Conservation (phyloP, 345 rosid genomes). For the Euphorbia peplus region DNA sequence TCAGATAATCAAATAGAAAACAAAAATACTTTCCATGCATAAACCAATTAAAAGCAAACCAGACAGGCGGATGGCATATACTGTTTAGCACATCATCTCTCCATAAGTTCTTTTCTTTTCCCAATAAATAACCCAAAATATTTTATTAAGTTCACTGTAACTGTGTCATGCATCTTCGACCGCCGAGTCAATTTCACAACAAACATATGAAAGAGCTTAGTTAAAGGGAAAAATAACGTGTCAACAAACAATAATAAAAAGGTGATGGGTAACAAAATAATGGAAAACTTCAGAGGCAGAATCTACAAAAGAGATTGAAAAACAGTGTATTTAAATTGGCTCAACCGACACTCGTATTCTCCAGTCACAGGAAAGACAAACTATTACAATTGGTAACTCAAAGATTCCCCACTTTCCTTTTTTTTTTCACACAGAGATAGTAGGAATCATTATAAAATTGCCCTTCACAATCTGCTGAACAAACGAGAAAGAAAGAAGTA, state of each 20-base stretch:
- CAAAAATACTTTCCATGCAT: not conserved
- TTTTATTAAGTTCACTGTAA: not conserved
- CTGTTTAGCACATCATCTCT: not conserved
- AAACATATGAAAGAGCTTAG: not conserved
- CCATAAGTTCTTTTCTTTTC: not conserved
- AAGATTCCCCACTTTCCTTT: not conserved
- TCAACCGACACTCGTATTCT: not conserved
- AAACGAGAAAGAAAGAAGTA: constrained; percentile 22
- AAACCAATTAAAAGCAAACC: not conserved
- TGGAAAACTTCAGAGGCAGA: not conserved
- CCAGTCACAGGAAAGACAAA: not conserved
- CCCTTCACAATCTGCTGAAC: not conserved
- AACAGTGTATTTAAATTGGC: not conserved
- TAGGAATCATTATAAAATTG: not conserved
- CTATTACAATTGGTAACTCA: not conserved
- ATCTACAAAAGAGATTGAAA: not conserved
- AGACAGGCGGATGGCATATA: not conserved
- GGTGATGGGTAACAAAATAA: not conserved
- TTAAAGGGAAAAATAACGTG: not conserved
- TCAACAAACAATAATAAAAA: not conserved
- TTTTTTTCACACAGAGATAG: not conserved
- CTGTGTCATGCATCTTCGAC: not conserved
- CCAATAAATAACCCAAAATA: not conserved
- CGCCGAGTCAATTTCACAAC: not conserved
- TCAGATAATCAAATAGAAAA: not conserved